A percentile compares a stretch with the other conserved stretches of the same genome.
Conservation (phyloP, 176 grass and related monocot genomes). For the Phoenix dactylifera region DNA sequence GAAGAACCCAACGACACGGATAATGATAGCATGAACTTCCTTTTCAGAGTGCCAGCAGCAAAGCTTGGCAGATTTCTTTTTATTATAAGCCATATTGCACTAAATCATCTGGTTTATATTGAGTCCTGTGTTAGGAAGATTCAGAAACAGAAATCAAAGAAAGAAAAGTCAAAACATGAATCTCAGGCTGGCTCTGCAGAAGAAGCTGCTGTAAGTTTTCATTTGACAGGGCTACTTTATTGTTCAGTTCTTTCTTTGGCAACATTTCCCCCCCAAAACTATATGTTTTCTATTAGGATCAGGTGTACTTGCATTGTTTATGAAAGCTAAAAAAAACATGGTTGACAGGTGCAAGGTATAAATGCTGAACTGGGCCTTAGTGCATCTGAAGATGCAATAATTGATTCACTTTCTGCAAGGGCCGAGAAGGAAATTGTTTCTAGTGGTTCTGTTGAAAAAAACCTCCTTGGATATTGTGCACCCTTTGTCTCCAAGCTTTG, state of each 20-base stretch:
- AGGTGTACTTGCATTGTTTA: not conserved
- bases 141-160: slow-evolving; percentile 71
- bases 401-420: slow-evolving; percentile 73
- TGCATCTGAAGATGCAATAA: slow-evolving; percentile 54
- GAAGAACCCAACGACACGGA: slow-evolving; percentile 26
- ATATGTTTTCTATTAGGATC: no score
- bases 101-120: slow-evolving; percentile 91
- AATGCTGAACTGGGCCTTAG: slow-evolving; percentile 86
- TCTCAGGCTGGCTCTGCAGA: slow-evolving; percentile 23
- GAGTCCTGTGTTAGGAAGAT: slow-evolving; percentile 76
- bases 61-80: slow-evolving; percentile 93
- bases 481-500: slow-evolving; percentile 81
- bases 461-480: slow-evolving; percentile 75
- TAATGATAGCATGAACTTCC: slow-evolving; percentile 15
- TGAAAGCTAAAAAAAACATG: not conserved
- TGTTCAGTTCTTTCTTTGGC: no score
- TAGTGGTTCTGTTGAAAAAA: slow-evolving; percentile 38
- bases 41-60: slow-evolving; percentile 39
- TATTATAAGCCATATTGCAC: slow-evolving; percentile 67
- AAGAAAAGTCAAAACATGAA: slow-evolving; percentile 40
- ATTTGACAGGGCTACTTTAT: not conserved
- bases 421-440: slow-evolving; percentile 91
- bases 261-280: no score
- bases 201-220: slow-evolving; percentile 49
- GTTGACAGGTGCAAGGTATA: slow-evolving; percentile 49